Evolutionary conservation across 176 grass and related monocot species (phyloP), one percentile per base, ranked within the genome.

Genomic region (Triticum turgidum): DNA sequence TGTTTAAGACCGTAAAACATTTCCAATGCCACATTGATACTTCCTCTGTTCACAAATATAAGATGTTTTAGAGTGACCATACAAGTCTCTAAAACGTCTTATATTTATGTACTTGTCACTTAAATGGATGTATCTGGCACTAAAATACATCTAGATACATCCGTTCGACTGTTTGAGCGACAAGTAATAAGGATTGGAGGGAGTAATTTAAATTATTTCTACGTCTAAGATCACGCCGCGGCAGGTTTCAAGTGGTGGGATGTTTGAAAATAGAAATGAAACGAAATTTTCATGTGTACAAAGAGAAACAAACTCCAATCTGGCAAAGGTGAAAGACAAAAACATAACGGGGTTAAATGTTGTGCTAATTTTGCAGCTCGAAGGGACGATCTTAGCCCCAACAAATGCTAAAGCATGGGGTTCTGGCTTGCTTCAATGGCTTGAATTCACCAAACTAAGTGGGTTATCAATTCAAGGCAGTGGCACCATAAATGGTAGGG

Each of bases 381-480:
- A 97, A 61, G 94, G 94, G 89, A 99, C 82, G 35, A 94, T 99
- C 21, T 69, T 93, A 73, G 97, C 94, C 79, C 97, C 97, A 42
- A 96, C 88, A 71, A 87, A 86, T 85, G 82, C 92, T 64, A 93
- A 90, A 85, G 42, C 81, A 18, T 99, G 94, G 97, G 89, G 94
- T 79, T 89, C 82, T 37, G 92, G 94, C 30, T 84, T 94, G 78
- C 90, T 99, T 83, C 94, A 96, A 81, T 96, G 97, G 97, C 83
- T 99, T 25, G 92, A 96, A 84, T 99, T 99, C 78, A 96, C 97
- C 51, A 99, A 99, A 87, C 62, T 99, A 85, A 89, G 56, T 81
- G 97, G 97, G 83, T 87, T 99, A 87, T 76, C 87, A 73, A 99
- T 99, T 88, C 88, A 82, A 93, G 97, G 97, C 65, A 93, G 80